Percentiles rank a stretch among this genome's conserved stretches.
phyloP scores from a whole-genome alignment of 2,329 filamentous ascomycete genomes.

The Penicillium brevicompactum region DNA sequence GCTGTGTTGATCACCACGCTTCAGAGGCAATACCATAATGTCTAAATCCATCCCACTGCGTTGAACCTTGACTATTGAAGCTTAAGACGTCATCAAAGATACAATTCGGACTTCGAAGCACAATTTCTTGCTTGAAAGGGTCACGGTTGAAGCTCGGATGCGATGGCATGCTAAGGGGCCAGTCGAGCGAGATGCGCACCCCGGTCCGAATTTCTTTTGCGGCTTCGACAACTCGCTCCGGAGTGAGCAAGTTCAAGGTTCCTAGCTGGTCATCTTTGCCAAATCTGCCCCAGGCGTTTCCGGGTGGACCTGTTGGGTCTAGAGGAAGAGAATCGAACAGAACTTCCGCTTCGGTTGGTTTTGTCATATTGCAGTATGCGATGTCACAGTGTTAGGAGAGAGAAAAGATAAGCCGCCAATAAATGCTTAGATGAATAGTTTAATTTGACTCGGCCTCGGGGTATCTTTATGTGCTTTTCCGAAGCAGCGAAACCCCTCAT shows the following conservation, averaged over 20 bases:
- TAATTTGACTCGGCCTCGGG: background rate
- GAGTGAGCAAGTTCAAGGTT: conserved; percentile 57
- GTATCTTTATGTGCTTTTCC: background rate
- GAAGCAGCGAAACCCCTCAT: background rate
- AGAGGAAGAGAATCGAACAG: conserved; percentile 23
- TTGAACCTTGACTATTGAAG: conserved; percentile 27
- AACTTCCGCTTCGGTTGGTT: background rate
- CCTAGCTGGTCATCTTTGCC: conserved; percentile 55
- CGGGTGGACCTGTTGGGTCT: conserved; percentile 45
- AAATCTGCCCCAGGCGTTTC: conserved; percentile 60
- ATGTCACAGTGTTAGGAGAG: background rate
- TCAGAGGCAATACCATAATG: conserved; percentile 20
- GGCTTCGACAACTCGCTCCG: conserved; percentile 43
- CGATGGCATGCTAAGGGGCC: conserved; percentile 26
- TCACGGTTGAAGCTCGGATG: conserved; percentile 27
- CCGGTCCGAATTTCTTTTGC: conserved; percentile 46
- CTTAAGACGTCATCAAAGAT: conserved; percentile 25
- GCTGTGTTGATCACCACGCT: background rate
- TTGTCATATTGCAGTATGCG: background rate
- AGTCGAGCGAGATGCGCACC: conserved; percentile 28
- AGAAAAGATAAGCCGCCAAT: background rate
- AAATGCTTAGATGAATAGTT: background rate
- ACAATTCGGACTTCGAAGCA: conserved; percentile 22
- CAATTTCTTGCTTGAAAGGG: conserved; percentile 24
- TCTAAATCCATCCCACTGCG: conserved; percentile 29